Percentiles rank a stretch among this genome's conserved stretches.
Evolutionary conservation across 192 early-diverging fungal genomes (phyloP).

Genomic region (Backusella australiensis): DNA sequence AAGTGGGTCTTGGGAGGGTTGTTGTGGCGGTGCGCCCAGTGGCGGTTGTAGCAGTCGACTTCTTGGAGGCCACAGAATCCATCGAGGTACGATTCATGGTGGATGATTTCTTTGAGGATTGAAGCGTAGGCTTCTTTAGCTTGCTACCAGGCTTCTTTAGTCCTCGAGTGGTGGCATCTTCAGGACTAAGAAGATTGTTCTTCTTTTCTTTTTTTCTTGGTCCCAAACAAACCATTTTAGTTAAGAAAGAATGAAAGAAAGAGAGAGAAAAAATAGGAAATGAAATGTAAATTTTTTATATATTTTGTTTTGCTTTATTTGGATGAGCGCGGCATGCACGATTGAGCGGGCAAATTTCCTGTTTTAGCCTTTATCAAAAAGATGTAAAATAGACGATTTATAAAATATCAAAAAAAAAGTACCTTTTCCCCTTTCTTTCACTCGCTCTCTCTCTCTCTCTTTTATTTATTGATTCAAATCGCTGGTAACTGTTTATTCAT

Average conservation of each 20-base stretch:
- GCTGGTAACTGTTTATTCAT: not conserved
- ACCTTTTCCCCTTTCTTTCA: not conserved
- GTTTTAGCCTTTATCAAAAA: not conserved
- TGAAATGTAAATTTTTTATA: not conserved
- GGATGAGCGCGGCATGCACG: not conserved
- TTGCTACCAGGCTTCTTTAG: constrained; percentile 15
- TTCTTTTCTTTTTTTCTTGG: constrained; percentile 33
- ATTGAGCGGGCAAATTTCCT: not conserved
- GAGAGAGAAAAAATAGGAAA: not conserved
- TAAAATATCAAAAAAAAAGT: not conserved
- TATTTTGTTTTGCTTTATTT: not conserved
- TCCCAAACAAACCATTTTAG: constrained; percentile 25
- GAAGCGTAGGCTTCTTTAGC: not conserved
- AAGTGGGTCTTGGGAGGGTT: not conserved
- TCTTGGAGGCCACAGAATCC: not conserved
- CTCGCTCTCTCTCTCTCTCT: not conserved
- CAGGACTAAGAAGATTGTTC: constrained; percentile 10
- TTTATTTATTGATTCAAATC: not conserved
- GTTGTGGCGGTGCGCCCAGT: not conserved
- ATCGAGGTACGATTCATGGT: not conserved
- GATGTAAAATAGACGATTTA: not conserved
- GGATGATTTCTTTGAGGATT: not conserved
- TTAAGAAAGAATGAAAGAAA: constrained; percentile 6
- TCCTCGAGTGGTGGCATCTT: constrained; percentile 12
- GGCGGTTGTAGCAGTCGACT: not conserved